Base-by-base conservation (phyloP, 2,329 filamentous ascomycete species). In the Diaporthe eres region DNA sequence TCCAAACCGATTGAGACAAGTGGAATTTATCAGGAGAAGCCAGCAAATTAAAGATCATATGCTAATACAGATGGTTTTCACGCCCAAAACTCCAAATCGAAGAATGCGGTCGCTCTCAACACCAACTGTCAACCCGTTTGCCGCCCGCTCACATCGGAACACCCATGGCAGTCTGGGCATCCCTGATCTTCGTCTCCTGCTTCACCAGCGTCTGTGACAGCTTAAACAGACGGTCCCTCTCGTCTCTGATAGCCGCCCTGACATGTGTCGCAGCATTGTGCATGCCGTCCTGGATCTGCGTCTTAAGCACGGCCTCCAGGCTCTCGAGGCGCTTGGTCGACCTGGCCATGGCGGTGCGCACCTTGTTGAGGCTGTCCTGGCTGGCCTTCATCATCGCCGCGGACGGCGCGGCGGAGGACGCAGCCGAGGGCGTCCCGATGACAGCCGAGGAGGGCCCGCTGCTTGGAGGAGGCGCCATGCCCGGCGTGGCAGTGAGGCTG, bases 211-310 rank as follows among this genome's bases (percentile, higher is more conserved):
- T 74, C 65, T 76, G 75, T 10, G 75, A 76, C 25, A 76, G 57
- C 75, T 74, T 76, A 12, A 76, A 76, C 2, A 76, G 57, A 6
- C 75, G 65, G 28, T 76, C 75, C 42, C 65, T 63, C 65, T 76
- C 75, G 25, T 76, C 75, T 39, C 75, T 61, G 55, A 76, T 71
- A 1, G 75, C 75, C 13, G 75, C 75, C 31, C 75, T 67, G 57
- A 76, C 75, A 17, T 76, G 75, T 0, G 75, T 76, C 8, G 75
- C 75, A 28, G 75, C 75, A n/a, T 76, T 76, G 39, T 76, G 75
- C 75, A 76, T 76, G 7, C 75, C 72, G 15, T 76, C 75, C 72
- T 76, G 75, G 65, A 76, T 74, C 72, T 76, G 75, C 6, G 75
- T 76, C 57, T 74, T 76, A 47, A 76, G 72, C 47, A 76, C 72